Evolutionary conservation across 129 eudicot species (phyloP).

Genomic region (Calendula officinalis): DNA sequence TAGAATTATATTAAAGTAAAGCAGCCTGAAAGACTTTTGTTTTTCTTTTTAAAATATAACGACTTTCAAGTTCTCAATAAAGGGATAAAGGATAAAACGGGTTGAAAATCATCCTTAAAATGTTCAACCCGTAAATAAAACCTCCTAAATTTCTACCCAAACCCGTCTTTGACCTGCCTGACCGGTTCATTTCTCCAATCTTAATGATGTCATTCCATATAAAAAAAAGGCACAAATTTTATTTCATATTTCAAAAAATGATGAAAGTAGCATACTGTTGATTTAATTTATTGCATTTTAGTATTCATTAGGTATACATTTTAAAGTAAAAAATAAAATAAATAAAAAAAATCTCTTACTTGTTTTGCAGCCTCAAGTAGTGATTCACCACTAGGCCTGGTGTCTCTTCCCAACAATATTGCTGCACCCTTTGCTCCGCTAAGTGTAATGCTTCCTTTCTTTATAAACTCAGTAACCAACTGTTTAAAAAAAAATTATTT

Average conservation of each 20-base stretch:
- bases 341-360: conserved; percentile 37
- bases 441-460: conserved; percentile 58
- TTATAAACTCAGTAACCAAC: conserved; percentile 65
- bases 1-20: too few species aligned
- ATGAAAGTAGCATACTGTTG: neutral
- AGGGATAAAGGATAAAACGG: too few species aligned
- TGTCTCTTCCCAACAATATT: conserved; percentile 78
- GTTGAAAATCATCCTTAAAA: too few species aligned
- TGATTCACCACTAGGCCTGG: conserved; percentile 88
- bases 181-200: too few species aligned
- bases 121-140: too few species aligned
- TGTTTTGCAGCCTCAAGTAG: conserved; percentile 84
- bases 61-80: too few species aligned
- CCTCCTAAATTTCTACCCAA: too few species aligned
- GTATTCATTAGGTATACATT: neutral
- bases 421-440: conserved; percentile 46
- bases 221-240: too few species aligned
- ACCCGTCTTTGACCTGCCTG: too few species aligned
- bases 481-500: conserved; percentile 29
- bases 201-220: too few species aligned
- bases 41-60: too few species aligned
- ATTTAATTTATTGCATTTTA: neutral
- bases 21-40: too few species aligned
- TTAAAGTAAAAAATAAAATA: neutral
- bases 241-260: conserved; percentile 2